These are phyloP conservation scores for Bruguiera gymnorhiza DNA, from an alignment of 345 rosid genomes.

Conservation along the genomic window DNA sequence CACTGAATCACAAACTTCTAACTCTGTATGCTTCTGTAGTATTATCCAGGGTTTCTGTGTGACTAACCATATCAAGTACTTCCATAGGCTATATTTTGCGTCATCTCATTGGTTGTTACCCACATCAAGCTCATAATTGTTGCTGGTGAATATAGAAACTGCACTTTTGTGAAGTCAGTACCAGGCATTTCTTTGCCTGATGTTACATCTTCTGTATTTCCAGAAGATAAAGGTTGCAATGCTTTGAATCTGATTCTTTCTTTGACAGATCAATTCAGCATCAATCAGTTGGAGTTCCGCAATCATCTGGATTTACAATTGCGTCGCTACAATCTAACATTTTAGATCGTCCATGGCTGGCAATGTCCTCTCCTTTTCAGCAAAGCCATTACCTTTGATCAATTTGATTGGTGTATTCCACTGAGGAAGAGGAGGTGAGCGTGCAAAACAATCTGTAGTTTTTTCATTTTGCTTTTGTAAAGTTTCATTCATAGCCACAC, in stretches of 20 bases:
- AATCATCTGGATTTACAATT: constrained; percentile 56
- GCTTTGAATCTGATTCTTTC: constrained; percentile 1
- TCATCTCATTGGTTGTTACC: no score
- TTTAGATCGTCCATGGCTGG: constrained; percentile 60
- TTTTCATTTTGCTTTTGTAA: no score
- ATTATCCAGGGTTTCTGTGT: no score
- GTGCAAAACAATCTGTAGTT: not conserved
- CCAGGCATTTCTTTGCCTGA: no score
- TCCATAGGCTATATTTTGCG: no score
- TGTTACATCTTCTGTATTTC: not conserved
- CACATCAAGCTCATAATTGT: no score
- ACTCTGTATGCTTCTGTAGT: no score
- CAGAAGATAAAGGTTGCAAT: not conserved
- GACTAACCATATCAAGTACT: no score
- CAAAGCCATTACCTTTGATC: constrained; percentile 51
- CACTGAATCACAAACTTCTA: no score
- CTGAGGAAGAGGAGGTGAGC: constrained; percentile 8
- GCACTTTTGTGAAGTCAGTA: no score
- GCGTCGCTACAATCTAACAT: constrained; percentile 65
- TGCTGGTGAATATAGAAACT: no score
- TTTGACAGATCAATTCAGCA: constrained; percentile 64
- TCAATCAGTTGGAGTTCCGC: constrained; percentile 58
- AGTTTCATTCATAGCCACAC: no score
- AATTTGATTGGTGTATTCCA: constrained; percentile 7
- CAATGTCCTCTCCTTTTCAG: constrained; percentile 52